These are phyloP conservation scores for Ogataea pini DNA, from an alignment of 805 yeast species.

Conservation along the genomic window DNA sequence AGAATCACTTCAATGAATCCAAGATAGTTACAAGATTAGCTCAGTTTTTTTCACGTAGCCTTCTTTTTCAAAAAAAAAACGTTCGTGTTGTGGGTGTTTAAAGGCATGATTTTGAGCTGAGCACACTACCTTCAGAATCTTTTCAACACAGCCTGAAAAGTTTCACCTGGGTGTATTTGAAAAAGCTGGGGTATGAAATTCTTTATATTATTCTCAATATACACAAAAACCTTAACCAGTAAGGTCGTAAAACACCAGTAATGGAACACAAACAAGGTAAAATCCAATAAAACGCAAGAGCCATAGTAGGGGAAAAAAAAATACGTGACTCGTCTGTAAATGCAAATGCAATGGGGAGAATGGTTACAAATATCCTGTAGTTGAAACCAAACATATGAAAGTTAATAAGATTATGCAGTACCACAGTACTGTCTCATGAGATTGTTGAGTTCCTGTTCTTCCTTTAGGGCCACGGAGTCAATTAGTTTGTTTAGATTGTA, in stretches of 20 bases:
- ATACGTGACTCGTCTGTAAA: not conserved
- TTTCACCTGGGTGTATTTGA: too few relatives aligned
- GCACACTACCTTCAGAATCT: not conserved
- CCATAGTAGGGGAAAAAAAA: not conserved
- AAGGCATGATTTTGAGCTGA: not conserved
- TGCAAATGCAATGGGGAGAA: slow-evolving; percentile 2
- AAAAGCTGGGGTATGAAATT: not conserved
- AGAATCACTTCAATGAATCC: not conserved
- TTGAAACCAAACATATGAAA: not conserved
- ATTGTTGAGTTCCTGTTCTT: slow-evolving; percentile 36
- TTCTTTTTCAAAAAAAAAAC: not conserved
- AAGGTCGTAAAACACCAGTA: slow-evolving; percentile 2
- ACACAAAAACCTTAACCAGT: slow-evolving; percentile 3
- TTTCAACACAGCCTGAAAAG: slow-evolving; percentile 1
- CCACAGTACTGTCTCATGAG: slow-evolving; percentile 37
- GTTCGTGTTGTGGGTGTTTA: not conserved
- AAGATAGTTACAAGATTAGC: too few relatives aligned
- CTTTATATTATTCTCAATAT: not conserved
- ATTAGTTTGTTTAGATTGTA: slow-evolving; percentile 29
- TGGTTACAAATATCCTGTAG: slow-evolving; percentile 1
- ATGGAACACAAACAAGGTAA: not conserved
- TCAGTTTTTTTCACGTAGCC: not conserved
- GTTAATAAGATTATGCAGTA: not conserved
- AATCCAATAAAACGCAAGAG: slow-evolving; percentile 2
- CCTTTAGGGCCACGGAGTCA: slow-evolving; percentile 36